Conservation (phyloP, 768 basidiomycete genomes). For the Auriscalpium orientale region DNA sequence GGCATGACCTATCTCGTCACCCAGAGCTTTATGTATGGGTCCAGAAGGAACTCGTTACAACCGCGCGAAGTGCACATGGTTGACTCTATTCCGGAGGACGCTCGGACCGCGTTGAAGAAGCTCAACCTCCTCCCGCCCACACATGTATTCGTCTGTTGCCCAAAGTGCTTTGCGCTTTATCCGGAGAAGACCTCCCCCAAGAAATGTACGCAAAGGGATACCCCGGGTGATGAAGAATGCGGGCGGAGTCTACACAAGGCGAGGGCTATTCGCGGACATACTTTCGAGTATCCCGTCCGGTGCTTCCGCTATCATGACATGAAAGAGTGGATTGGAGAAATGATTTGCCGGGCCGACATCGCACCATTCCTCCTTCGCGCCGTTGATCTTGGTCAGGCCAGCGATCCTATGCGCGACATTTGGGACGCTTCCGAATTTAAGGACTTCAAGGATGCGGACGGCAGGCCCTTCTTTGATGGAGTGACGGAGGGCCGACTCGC, state of each 20-base stretch:
- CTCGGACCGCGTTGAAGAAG: background rate
- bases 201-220: background rate
- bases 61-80: background rate
- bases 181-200: constrained; percentile 1
- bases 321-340: background rate
- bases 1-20: background rate
- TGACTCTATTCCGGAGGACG: background rate
- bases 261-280: background rate
- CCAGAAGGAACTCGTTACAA: background rate
- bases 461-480: background rate
- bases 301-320: constrained; percentile 2
- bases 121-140: background rate
- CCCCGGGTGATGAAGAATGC: background rate
- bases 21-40: background rate
- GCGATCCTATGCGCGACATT: constrained; percentile 3
- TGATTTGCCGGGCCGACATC: constrained; percentile 1
- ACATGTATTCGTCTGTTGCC: background rate
- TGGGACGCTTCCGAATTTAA: constrained; percentile 3
- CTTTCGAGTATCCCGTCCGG: background rate
- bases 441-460: background rate
- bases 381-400: background rate
- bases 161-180: constrained; percentile 1
- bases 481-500: constrained; percentile 17
- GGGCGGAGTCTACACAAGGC: background rate
- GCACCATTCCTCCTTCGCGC: background rate